Evolutionary conservation across 805 yeast genomes (phyloP).

Genomic region (Millerozyma miso): DNA sequence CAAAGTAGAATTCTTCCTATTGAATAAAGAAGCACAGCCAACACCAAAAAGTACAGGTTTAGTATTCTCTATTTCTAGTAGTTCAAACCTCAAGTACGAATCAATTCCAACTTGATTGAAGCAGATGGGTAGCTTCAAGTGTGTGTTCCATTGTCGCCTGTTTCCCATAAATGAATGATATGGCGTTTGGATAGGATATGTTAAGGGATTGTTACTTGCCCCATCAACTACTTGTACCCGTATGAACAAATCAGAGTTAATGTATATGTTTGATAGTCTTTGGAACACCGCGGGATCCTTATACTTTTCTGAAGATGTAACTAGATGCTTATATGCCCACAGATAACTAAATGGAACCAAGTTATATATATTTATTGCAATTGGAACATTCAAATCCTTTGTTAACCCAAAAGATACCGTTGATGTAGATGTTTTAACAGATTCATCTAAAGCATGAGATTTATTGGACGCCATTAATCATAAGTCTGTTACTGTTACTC

Average conservation of each 20-base stretch:
- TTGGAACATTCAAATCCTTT: slow-evolving; percentile 31
- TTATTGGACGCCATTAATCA: neutral
- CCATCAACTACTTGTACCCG: slow-evolving; percentile 30
- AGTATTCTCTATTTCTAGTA: slow-evolving; percentile 67
- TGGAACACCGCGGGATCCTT: slow-evolving; percentile 32
- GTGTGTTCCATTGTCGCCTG: slow-evolving; percentile 61
- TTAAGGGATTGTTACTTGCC: slow-evolving; percentile 20
- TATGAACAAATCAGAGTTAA: slow-evolving; percentile 33
- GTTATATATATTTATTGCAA: slow-evolving; percentile 29
- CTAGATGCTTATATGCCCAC: slow-evolving; percentile 10
- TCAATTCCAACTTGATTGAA: slow-evolving; percentile 67
- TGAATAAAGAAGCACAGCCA: slow-evolving; percentile 58
- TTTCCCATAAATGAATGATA: slow-evolving; percentile 29
- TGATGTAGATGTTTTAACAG: slow-evolving; percentile 9
- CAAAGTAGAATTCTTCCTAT: slow-evolving; percentile 48
- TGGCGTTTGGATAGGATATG: slow-evolving; percentile 32
- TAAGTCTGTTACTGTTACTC: slow-evolving; percentile 3
- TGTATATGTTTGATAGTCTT: slow-evolving; percentile 24
- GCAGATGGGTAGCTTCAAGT: slow-evolving; percentile 68
- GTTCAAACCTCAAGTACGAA: slow-evolving; percentile 53
- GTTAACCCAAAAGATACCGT: slow-evolving; percentile 37
- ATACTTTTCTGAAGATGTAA: slow-evolving; percentile 29
- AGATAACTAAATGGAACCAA: slow-evolving; percentile 17
- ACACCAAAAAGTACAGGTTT: slow-evolving; percentile 52
- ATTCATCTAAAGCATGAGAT: slow-evolving; percentile 1